Evolutionary conservation across 805 yeast genomes (phyloP).

Genomic region (Kockiozyma suomiensis): DNA sequence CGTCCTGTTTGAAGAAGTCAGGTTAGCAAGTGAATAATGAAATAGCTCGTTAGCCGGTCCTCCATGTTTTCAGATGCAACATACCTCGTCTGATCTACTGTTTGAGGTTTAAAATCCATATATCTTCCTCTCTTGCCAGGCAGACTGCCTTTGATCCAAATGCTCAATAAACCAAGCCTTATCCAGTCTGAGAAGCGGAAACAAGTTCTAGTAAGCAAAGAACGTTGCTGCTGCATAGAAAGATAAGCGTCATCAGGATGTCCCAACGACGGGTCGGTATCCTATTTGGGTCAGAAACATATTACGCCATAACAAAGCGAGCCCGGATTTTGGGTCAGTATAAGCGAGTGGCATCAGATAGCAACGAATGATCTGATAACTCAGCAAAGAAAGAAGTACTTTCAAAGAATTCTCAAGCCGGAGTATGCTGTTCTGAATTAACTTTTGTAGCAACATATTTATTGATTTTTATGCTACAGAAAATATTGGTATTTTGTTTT

Average conservation of each 20-base stretch:
- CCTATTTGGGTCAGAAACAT: background rate
- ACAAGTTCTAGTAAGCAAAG: too few species aligned
- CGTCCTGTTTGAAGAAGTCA: background rate
- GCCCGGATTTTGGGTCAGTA: too few species aligned
- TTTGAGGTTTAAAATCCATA: constrained; percentile 4
- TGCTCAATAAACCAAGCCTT: too few species aligned
- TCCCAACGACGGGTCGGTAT: background rate
- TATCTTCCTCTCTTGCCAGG: background rate
- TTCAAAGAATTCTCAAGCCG: too few species aligned
- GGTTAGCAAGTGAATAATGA: background rate
- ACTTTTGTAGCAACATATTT: too few species aligned
- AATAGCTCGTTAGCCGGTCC: background rate
- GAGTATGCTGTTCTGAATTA: too few species aligned
- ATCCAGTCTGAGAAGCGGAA: background rate
- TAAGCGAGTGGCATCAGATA: too few species aligned
- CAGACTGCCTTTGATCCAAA: background rate
- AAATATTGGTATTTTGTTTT: too few species aligned
- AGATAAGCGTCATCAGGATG: constrained; percentile 4
- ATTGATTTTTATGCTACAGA: too few species aligned
- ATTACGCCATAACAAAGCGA: background rate
- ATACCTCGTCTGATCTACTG: constrained; percentile 10
- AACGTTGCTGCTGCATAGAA: background rate
- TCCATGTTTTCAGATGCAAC: background rate
- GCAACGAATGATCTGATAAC: too few species aligned
- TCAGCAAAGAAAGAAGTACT: too few species aligned